phyloP scores from a whole-genome alignment of 306 rosid genomes.

The Prunus salicina region DNA sequence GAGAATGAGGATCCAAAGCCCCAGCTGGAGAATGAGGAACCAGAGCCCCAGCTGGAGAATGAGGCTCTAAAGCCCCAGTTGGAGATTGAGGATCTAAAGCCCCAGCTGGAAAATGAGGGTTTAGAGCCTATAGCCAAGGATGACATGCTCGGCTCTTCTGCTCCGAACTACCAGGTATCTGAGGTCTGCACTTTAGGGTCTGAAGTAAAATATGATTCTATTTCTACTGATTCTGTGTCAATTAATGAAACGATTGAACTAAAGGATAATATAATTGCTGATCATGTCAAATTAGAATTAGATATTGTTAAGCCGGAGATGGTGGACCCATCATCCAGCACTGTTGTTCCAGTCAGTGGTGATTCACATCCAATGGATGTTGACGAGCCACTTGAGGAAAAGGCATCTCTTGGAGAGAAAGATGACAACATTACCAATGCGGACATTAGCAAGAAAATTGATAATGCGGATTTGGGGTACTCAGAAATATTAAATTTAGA shows the following conservation, averaged over 20 bases:
- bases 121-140: constrained; percentile 45
- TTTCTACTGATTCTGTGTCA: constrained; percentile 98
- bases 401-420: constrained; percentile 41
- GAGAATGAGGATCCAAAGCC: constrained; percentile 9
- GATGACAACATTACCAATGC: constrained; percentile 42
- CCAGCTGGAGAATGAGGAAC: constrained; percentile 12
- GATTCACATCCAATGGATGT: constrained; percentile 74
- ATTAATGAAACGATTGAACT: constrained; percentile 98
- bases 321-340: constrained; percentile 93
- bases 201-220: constrained; percentile 97
- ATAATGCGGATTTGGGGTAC: constrained; percentile 68
- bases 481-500: constrained; percentile 88
- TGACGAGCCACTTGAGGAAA: constrained; percentile 52
- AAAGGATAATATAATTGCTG: constrained; percentile 98
- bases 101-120: constrained; percentile 50
- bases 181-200: constrained; percentile 98
- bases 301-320: constrained; percentile 88
- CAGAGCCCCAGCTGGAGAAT: constrained; percentile 30
- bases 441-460: constrained; percentile 45
- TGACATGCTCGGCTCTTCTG: constrained; percentile 51
- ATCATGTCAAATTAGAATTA: constrained; percentile 97
- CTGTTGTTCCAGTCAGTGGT: constrained; percentile 69
- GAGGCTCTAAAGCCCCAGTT: constrained; percentile 44
- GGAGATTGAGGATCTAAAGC: constrained; percentile 41
- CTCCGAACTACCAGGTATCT: constrained; percentile 89